Evolutionary conservation across 2,329 filamentous ascomycete species (phyloP), one percentile per base, ranked within the genome.

Genomic region (Colletotrichum orchidophilum): DNA sequence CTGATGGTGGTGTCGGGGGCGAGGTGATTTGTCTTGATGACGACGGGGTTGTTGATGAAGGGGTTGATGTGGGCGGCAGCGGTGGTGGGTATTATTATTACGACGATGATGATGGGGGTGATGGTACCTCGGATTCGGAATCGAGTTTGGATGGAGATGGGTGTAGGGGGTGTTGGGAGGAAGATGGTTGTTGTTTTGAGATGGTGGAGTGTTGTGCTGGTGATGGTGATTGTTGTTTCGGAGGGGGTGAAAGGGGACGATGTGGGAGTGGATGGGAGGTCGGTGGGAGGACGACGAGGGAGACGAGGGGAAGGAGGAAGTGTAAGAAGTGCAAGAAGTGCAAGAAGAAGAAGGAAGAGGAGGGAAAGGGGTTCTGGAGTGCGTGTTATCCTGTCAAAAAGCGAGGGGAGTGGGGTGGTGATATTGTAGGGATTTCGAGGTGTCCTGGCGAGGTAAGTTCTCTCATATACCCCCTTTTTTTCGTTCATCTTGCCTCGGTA

Each of bases 381-480:
- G 29, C 15, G 11, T 59, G 60, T 5, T 65, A 57, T 61, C 54
- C 66, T 7, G 65, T 54, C 3, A 46, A 12, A 50, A 50, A 18
- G 21, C 12, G 35, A 5, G 33, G 52, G 13, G 58, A 67, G 1
- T 73, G 70, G 67, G 70, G 70, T 5, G 70, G 70, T 18, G n/a
- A 29, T 9, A 58, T 71, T 24, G 62, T 71, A 13, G 70, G 70
- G 26, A 21, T 73, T 21, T 58, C 39, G 15, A 61, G 70, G 46
- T 66, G 54, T 57, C 67, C 62, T 24, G 70, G 67, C 13, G 70
- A 71, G 70, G 70, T 70, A 12, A 4, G 55, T 52, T 6, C 5
- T 24, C 39, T 21, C 7, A 7, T 27, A 11, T 24, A 13, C 24
- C 2, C 4, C 13, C 31, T 24, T 31, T 33, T 35, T 33, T 11